Conservation (phyloP, 2,329 filamentous ascomycete genomes). For the Alternaria gaisen region DNA sequence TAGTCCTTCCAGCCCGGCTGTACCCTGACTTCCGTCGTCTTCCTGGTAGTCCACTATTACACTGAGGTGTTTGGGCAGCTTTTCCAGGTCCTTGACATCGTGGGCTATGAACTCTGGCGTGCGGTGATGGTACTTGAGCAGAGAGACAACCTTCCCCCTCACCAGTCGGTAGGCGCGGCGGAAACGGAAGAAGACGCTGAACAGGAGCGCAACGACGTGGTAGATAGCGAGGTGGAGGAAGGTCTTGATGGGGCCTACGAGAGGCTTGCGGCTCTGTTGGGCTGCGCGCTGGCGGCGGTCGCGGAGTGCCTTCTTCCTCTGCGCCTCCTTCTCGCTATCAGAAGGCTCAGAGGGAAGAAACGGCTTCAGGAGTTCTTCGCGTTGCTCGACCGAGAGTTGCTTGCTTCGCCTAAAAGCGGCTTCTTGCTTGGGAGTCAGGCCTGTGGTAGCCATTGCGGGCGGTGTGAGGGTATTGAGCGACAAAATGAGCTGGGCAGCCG, state of each 20-base stretch:
- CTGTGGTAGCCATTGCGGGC: conserved; percentile 45
- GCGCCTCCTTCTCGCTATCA: conserved; percentile 25
- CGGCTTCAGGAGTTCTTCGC: conserved; percentile 61
- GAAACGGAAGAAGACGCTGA: conserved; percentile 86
- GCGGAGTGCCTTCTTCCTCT: conserved; percentile 22
- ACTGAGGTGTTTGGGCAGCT: conserved; percentile 85
- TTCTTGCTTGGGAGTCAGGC: conserved; percentile 42
- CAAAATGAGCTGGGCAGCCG: conserved; percentile 8
- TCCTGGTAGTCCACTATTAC: conserved; percentile 81
- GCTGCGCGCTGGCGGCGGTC: conserved; percentile 23
- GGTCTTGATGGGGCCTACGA: conserved; percentile 66
- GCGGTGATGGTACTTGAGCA: conserved; percentile 94
- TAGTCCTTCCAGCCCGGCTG: conserved; percentile 80
- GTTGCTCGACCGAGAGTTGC: conserved; percentile 56
- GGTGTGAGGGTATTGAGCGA: conserved; percentile 5
- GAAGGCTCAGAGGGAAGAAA: conserved; percentile 60
- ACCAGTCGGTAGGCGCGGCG: conserved; percentile 82
- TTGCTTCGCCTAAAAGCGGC: conserved; percentile 47
- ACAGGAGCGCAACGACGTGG: conserved; percentile 77
- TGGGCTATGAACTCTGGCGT: conserved; percentile 91
- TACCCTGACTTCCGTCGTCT: conserved; percentile 66
- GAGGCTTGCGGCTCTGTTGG: conserved; percentile 29
- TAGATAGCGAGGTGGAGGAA: conserved; percentile 74
- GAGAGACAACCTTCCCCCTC: conserved; percentile 77
- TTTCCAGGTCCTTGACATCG: conserved; percentile 78